These are phyloP conservation scores for Nemania diffusa DNA, from an alignment of 2,329 filamentous ascomycete species.

Conservation along the genomic window DNA sequence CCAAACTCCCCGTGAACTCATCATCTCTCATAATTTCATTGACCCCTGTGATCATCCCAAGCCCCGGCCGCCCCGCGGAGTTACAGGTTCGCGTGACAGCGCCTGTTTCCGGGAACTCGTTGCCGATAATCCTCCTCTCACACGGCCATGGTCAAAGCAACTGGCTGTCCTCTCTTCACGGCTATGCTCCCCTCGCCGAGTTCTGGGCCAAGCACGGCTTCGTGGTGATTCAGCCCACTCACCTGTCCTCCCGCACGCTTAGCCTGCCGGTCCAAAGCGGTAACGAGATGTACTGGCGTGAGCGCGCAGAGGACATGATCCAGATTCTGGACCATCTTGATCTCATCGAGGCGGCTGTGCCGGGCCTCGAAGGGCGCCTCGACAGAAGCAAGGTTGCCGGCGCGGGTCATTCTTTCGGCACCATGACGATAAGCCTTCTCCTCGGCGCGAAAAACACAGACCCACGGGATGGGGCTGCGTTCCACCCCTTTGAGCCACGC, in stretches of 20 bases:
- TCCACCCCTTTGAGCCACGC: slow-evolving; percentile 45
- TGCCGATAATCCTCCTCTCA: slow-evolving; percentile 55
- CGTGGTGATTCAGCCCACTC: slow-evolving; percentile 56
- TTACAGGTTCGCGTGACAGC: slow-evolving; percentile 52
- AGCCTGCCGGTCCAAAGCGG: slow-evolving; percentile 37
- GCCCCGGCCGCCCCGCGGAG: slow-evolving; percentile 43
- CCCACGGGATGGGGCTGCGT: slow-evolving; percentile 42
- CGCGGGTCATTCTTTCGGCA: slow-evolving; percentile 55
- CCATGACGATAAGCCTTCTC: slow-evolving; percentile 49
- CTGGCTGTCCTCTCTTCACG: slow-evolving; percentile 54
- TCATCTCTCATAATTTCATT: slow-evolving; percentile 48
- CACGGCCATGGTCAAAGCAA: slow-evolving; percentile 55
- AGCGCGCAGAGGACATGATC: slow-evolving; percentile 51
- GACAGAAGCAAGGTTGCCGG: slow-evolving; percentile 51
- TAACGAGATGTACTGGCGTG: slow-evolving; percentile 48
- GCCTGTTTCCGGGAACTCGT: slow-evolving; percentile 46
- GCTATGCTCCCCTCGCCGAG: slow-evolving; percentile 54
- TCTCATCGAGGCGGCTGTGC: slow-evolving; percentile 49
- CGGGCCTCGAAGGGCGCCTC: slow-evolving; percentile 50
- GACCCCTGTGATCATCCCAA: slow-evolving; percentile 47
- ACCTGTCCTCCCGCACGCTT: slow-evolving; percentile 52
- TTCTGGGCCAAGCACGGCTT: slow-evolving; percentile 57
- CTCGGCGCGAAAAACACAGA: slow-evolving; percentile 52
- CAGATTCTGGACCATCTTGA: slow-evolving; percentile 53
- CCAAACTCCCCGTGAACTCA: slow-evolving; percentile 49